Evolutionary conservation across 495 filamentous ascomycete genomes (phyloP).

Genomic region (Aspergillus hancockii): DNA sequence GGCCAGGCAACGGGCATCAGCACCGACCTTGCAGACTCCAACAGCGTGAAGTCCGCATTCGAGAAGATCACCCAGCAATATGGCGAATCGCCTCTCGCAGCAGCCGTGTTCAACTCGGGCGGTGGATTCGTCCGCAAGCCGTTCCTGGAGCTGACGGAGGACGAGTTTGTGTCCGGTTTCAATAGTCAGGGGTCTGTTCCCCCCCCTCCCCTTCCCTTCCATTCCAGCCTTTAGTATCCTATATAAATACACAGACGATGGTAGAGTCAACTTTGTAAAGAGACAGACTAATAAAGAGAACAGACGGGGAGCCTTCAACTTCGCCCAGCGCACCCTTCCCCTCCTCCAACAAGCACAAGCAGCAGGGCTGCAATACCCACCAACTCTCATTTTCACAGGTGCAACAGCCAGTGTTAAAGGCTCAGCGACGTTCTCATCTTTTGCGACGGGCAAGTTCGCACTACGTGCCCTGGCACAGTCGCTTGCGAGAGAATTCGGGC

Average conservation of each 20-base stretch:
- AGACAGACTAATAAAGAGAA: not conserved
- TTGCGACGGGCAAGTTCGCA: constrained; percentile 82
- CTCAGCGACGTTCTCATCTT: constrained; percentile 66
- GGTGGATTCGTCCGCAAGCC: constrained; percentile 72
- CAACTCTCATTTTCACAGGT: constrained; percentile 82
- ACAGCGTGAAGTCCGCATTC: constrained; percentile 67
- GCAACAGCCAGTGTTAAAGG: constrained; percentile 81
- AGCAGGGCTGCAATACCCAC: constrained; percentile 59
- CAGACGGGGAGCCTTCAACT: constrained; percentile 75
- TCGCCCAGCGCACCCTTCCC: constrained; percentile 73
- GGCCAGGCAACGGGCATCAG: constrained; percentile 76
- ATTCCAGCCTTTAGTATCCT: no score
- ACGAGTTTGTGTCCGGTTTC: constrained; percentile 62
- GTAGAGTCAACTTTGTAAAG: no score
- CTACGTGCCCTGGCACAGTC: constrained; percentile 74
- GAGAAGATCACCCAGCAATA: constrained; percentile 62
- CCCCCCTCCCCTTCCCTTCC: not conserved
- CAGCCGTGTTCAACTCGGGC: constrained; percentile 82
- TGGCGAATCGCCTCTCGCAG: constrained; percentile 54
- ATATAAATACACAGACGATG: no score
- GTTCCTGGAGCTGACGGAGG: constrained; percentile 70
- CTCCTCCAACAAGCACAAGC: constrained; percentile 61
- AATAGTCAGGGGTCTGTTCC: constrained; percentile 60
- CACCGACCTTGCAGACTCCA: constrained; percentile 66
- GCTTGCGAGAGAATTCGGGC: constrained; percentile 85